phyloP scores from a whole-genome alignment of 2,329 filamentous ascomycete species.

The Aspergillus latus region DNA sequence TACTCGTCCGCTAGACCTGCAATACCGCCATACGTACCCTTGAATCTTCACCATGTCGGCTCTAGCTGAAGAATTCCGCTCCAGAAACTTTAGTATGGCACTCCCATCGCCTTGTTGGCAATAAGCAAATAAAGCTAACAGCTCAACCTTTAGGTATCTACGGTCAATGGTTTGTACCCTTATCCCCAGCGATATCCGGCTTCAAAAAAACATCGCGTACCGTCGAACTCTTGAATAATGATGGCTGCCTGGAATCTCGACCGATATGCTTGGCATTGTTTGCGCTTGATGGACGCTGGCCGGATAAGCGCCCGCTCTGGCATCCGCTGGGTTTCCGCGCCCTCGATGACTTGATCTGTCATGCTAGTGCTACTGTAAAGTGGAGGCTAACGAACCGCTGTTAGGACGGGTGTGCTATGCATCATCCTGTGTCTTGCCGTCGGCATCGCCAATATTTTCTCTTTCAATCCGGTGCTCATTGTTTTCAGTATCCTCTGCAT shows the following conservation, averaged over 20 bases:
- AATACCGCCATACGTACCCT: background rate
- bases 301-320: background rate
- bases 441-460: conserved; percentile 68
- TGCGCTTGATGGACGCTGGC: background rate
- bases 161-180: conserved; percentile 62
- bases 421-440: conserved; percentile 67
- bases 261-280: conserved; percentile 22
- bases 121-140: conserved; percentile 24
- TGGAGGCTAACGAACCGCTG: conserved; percentile 19
- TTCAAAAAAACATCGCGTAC: background rate
- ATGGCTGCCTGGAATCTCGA: conserved; percentile 24
- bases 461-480: conserved; percentile 57
- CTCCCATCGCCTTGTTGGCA: conserved; percentile 20
- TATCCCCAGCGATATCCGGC: background rate
- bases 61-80: conserved; percentile 62
- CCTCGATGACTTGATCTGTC: background rate
- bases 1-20: background rate
- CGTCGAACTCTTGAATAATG: conserved; percentile 12
- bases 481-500: conserved; percentile 60
- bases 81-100: conserved; percentile 64
- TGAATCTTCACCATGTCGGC: conserved; percentile 49
- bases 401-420: conserved; percentile 55
- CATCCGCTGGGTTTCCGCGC: background rate
- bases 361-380: background rate
- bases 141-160: conserved; percentile 58